Base-by-base conservation (phyloP, 1,139 yeast species). In the Taphrina sp. region DNA sequence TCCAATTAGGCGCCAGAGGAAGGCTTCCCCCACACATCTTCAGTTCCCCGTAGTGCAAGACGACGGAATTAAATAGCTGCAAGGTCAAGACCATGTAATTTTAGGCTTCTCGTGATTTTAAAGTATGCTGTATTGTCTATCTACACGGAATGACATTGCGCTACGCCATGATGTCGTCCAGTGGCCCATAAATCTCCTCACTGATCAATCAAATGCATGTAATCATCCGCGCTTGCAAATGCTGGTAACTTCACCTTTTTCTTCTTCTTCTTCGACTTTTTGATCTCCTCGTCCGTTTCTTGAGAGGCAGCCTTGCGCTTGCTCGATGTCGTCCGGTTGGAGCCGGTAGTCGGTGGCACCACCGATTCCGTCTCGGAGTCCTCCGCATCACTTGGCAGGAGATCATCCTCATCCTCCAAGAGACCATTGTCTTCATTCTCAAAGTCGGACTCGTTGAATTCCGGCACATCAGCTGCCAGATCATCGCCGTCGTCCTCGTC, bases 161-260 rank as follows among this genome's bases (percentile, higher is more conserved):
- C n/a, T n/a, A n/a, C n/a, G n/a, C n/a, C n/a, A n/a, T n/a, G n/a
- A 29, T 29, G n/a, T 29, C n/a, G n/a, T 29, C 33, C 33, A 12
- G 33, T 29, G n/a, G 12, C n/a, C 33, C 33, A 1, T n/a, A n/a
- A n/a, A n/a, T n/a, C n/a, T n/a, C n/a, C 7, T 28, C 31, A 28
- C 12, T 28, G 31, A 8, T 43, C 47, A 33, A 43, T 43, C 8
- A 39, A 29, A 34, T 52, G 52, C 45, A 95, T 84, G 68, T 89
- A 90, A 62, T 88, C 96, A 44, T 86, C 96, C 7, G 82, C 95
- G 46, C 94, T 83, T 1, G 96, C 97, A 73, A 88, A 90, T 19
- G 82, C 77, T 19, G 97, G 96, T 62, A 90, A 73, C 58, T 78
- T 80, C 67, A 78, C 82, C 65, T 84, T 72, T 70, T 80, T 83